Evolutionary conservation across 2,329 filamentous ascomycete species (phyloP), one percentile per base, ranked within the genome.

Genomic region (Cercospora zeina): DNA sequence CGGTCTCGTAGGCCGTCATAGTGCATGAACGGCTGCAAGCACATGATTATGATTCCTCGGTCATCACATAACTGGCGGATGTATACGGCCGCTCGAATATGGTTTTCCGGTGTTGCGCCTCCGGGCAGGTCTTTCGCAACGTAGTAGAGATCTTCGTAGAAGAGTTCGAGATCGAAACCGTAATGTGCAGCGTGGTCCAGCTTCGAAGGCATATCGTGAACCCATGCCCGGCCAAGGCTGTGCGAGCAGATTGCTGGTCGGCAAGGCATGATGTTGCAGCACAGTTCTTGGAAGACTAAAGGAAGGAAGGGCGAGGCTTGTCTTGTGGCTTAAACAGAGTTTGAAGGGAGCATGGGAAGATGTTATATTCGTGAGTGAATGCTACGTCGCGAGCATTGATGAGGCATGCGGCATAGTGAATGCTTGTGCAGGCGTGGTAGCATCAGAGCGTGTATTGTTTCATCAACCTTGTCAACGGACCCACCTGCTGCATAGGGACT

Each of bases 21-120:
- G 76, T 91, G 85, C 78, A 85, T 83, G 73, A 93, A 93, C 0
- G 90, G 90, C 71, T 91, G 89, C 0, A 93, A 81, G 64, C 85
- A 87, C 67, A 91, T 80, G 67, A 91, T 83, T 9, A 77, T 70
- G 21, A 91, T 80, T 33, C 73, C 74, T 27, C 85, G 80, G 2
- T 79, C 77, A 24, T 79, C 74, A 75, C 87, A 90, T 47, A 91
- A 79, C 0, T 76, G 70, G 27, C 79, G 80, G 62, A 90, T 82
- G 54, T 82, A 76, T 2, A 75, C 72, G 27, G 89, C 87, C 1
- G 88, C 88, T 5, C 78, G 71, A 19, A 89, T 69, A 13, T 72
- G 71, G 39, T 87, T 80, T 67, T 80, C 81, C 13, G 76, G 68
- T 2, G 74, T 76, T 27, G 78, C 71, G 33, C 76, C 74, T 45